Base-by-base conservation (phyloP, 176 grass and related monocot genomes). In the Otatea glauca region DNA sequence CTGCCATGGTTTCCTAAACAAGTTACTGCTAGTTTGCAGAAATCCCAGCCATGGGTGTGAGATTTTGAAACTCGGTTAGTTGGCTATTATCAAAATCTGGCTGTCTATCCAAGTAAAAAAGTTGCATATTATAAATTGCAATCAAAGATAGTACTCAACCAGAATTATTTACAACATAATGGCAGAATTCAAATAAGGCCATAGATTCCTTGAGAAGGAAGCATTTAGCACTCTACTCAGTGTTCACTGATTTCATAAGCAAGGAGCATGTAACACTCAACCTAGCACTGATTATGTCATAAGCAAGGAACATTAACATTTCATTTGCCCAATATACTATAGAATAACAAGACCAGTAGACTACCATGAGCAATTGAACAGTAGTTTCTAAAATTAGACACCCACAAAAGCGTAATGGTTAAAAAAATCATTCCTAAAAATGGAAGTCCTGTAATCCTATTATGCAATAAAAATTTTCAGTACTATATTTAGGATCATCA, bases 241-340 rank as follows among this genome's bases (percentile, higher is more conserved):
- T 68, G 44, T 48, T 66, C 34, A 84, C 70, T 53, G 24, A 53
- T 84, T 67, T 76, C 72, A 76, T 54, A 54, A 18, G 37, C 72
- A 55, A 85, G 63, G 73, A 85, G 17, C 67, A 59, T 85, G 72
- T 59, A 76, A 35, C 73, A 85, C 32, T 42, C 59, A 75, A 75
- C 82, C 45, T 76, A 85, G 48, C 17, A 58, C 35, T 85, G 35
- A 67, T 76, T 76, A 23, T 11, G n/a, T 58, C 83, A 45, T 85
- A 85, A 85, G 73, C 9, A 68, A 84, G 72, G 82, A 85, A 76
- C 35, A 76, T 47, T 76, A 77, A 68, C 82, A 84, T 42, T 48
- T 75, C 59, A 84, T 18, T 75, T 44, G 66, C n/a, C n/a, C 72
- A 84, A 75, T 54, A 75, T 64, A 66, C 15, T 66, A 67, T 27